Conservation (phyloP, 2,329 filamentous ascomycete species). For the Beauveria bassiana region DNA sequence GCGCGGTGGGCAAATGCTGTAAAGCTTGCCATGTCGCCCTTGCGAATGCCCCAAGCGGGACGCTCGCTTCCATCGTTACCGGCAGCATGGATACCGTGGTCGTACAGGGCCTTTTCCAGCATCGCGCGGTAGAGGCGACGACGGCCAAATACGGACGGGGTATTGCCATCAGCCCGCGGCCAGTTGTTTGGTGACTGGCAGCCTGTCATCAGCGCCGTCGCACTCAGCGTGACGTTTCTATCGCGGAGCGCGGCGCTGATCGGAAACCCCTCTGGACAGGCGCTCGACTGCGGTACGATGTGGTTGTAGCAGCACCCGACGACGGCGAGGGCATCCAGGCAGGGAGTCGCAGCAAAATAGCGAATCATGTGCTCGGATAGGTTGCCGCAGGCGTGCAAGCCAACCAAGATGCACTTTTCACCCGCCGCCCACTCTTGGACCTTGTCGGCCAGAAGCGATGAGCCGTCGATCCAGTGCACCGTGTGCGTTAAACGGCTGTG, state of each 20-base stretch:
- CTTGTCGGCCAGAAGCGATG: constrained; percentile 14
- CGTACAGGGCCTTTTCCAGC: constrained; percentile 21
- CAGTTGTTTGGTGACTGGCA: constrained; percentile 28
- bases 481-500: constrained; percentile 17
- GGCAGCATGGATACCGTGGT: constrained; percentile 17
- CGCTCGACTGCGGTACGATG: constrained; percentile 23
- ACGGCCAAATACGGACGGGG: constrained; percentile 17
- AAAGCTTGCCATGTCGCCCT: constrained; percentile 21
- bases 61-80: constrained; percentile 8
- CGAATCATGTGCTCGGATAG: constrained; percentile 26
- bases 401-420: constrained; percentile 24
- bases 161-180: constrained; percentile 14
- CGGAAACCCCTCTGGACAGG: constrained; percentile 28
- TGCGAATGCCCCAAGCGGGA: constrained; percentile 24
- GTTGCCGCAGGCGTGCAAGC: constrained; percentile 26
- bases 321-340: constrained; percentile 18
- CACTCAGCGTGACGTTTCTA: constrained; percentile 18
- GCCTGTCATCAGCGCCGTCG: constrained; percentile 26
- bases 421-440: constrained; percentile 21
- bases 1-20: constrained; percentile 20
- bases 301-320: constrained; percentile 29
- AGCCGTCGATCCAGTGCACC: constrained; percentile 23
- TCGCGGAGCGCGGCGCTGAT: constrained; percentile 28
- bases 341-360: constrained; percentile 19
- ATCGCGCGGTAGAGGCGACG: constrained; percentile 22